These are phyloP conservation scores for Debaryomyces subglobosus DNA, from an alignment of 1,139 yeast genomes.

Conservation along the genomic window DNA sequence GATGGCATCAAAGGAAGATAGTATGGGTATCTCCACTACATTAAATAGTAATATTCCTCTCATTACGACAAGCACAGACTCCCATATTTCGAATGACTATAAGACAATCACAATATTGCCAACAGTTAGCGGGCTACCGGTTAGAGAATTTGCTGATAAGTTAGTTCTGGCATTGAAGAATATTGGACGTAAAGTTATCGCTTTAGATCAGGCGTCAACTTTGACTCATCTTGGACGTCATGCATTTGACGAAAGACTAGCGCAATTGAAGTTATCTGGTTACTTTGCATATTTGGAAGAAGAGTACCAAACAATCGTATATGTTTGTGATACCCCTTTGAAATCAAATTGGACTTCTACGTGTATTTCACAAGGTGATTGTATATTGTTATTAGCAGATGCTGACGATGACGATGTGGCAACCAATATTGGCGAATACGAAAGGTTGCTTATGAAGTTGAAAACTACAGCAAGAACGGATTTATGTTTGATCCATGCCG, in stretches of 20 bases:
- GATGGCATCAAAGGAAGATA: conserved; percentile 37
- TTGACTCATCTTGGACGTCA: conserved; percentile 83
- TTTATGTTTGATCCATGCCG: conserved; percentile 80
- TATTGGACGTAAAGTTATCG: conserved; percentile 74
- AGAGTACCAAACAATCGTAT: conserved; percentile 80
- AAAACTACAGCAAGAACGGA: conserved; percentile 91
- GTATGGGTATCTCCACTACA: conserved; percentile 12
- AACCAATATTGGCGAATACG: conserved; percentile 83
- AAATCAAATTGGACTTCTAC: conserved; percentile 90
- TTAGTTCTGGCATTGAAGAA: conserved; percentile 69
- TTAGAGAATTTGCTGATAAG: conserved; percentile 77
- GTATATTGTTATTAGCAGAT: conserved; percentile 73
- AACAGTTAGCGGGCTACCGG: conserved; percentile 77
- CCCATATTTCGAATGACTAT: conserved; percentile 52
- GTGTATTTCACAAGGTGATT: conserved; percentile 94
- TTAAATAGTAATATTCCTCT: conserved; percentile 12
- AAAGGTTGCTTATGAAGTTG: conserved; percentile 69
- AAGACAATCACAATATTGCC: conserved; percentile 88
- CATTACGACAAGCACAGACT: conserved; percentile 30
- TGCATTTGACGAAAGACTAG: conserved; percentile 84
- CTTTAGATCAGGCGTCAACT: conserved; percentile 81
- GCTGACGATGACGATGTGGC: conserved; percentile 63
- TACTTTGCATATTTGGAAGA: conserved; percentile 92
- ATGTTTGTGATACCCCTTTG: conserved; percentile 83
- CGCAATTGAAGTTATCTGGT: conserved; percentile 83